Percentiles rank a stretch among this genome's conserved stretches.
These are phyloP conservation scores for Pseudozyma thailandica DNA, from an alignment of 1,284 basidiomycete genomes.

Conservation along the genomic window DNA sequence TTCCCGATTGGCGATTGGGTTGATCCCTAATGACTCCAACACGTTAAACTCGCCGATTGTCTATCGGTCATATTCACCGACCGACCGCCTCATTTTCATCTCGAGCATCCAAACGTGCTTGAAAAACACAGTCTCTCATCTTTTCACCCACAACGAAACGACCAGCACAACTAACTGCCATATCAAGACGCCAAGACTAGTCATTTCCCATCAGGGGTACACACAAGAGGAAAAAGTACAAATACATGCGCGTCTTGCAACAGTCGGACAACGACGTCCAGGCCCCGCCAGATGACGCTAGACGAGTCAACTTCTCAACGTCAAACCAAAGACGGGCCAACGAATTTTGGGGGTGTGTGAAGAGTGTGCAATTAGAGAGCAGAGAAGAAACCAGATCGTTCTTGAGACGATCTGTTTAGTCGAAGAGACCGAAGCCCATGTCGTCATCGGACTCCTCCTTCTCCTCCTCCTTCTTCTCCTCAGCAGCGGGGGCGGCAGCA, in stretches of 20 bases:
- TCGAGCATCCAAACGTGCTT: neutral
- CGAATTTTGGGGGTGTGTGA: conserved; percentile 18
- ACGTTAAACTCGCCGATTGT: too few relatives aligned
- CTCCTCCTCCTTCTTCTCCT: conserved; percentile 67
- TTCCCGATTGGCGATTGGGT: too few relatives aligned
- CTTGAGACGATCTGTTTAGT: conserved; percentile 51
- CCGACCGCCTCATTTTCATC: neutral
- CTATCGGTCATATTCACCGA: too few relatives aligned
- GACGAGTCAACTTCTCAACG: conserved; percentile 14
- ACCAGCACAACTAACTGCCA: neutral
- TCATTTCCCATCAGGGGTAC: conserved; percentile 8
- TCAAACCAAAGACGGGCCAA: neutral
- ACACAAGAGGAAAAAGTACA: conserved; percentile 9
- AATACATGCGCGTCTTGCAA: conserved; percentile 12
- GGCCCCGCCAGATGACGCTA: too few relatives aligned
- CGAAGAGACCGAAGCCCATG: conserved; percentile 68
- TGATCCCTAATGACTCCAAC: too few relatives aligned
- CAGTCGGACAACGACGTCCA: too few relatives aligned
- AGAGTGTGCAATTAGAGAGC: neutral
- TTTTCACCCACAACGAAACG: neutral
- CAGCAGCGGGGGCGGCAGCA: conserved; percentile 76
- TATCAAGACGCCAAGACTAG: conserved; percentile 6
- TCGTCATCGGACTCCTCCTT: conserved; percentile 67
- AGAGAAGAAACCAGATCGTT: neutral
- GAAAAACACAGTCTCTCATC: too few relatives aligned